phyloP scores from a whole-genome alignment of 495 filamentous ascomycete species.

The Aspergillus egyptiacus region DNA sequence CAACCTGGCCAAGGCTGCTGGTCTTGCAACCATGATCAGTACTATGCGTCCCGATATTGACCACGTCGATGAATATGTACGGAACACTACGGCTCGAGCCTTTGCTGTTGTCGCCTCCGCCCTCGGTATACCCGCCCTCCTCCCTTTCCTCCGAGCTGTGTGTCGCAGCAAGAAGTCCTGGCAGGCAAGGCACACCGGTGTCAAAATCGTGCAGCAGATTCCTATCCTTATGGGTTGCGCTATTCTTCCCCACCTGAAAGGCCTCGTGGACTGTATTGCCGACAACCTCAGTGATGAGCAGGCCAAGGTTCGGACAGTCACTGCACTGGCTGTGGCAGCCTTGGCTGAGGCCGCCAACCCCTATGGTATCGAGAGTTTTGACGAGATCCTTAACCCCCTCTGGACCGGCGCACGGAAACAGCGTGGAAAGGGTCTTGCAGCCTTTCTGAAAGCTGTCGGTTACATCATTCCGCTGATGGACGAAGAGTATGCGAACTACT shows the following conservation, averaged over 20 bases:
- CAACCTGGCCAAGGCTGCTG: constrained; percentile 92
- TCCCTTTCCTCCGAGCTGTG: constrained; percentile 92
- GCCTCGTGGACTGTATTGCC: constrained; percentile 91
- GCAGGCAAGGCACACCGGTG: constrained; percentile 98
- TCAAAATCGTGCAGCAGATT: constrained; percentile 98
- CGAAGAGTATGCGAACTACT: constrained; percentile 99
- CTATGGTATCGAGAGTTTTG: constrained; percentile 98
- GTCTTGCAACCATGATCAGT: constrained; percentile 98
- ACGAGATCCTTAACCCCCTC: constrained; percentile 92
- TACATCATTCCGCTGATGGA: constrained; percentile 99
- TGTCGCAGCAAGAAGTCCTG: constrained; percentile 98
- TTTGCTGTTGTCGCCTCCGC: constrained; percentile 97
- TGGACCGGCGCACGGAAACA: constrained; percentile 96
- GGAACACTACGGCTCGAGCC: constrained; percentile 95
- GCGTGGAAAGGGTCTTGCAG: constrained; percentile 90
- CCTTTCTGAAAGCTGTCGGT: constrained; percentile 95
- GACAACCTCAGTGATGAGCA: constrained; percentile 96
- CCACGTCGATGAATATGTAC: constrained; percentile 97
- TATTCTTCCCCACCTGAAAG: constrained; percentile 91
- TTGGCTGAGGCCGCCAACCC: constrained; percentile 95
- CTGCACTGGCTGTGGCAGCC: constrained; percentile 89
- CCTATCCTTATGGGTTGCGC: constrained; percentile 99
- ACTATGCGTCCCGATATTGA: constrained; percentile 99
- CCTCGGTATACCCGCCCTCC: constrained; percentile 88
- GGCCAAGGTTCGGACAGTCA: constrained; percentile 93